A percentile compares a stretch with the other conserved stretches of the same genome.
These are phyloP conservation scores for Pseudomassariella vexata DNA, from an alignment of 2,329 filamentous ascomycete species.

Conservation along the genomic window DNA sequence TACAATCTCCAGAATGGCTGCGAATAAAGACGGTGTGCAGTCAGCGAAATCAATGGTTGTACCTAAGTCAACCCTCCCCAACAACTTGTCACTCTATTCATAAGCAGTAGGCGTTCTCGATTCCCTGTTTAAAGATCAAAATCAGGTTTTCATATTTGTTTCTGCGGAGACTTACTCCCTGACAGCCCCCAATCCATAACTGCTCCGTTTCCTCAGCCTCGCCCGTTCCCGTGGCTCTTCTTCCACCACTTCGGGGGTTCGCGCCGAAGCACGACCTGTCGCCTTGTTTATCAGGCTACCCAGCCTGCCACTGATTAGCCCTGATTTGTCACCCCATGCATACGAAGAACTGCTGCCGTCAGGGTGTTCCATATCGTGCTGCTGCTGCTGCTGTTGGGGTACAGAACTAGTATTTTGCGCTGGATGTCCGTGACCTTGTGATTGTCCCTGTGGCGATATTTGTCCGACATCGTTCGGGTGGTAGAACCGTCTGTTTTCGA, in stretches of 20 bases:
- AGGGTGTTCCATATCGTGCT: not conserved
- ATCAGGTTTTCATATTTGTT: too few relatives aligned
- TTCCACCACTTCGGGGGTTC: not conserved
- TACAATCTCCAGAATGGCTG: too few relatives aligned
- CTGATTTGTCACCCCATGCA: too few relatives aligned
- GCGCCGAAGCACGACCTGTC: not conserved
- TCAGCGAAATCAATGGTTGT: too few relatives aligned
- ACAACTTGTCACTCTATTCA: too few relatives aligned
- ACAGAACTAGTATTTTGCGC: not conserved
- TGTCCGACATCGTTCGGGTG: slow-evolving; percentile 12
- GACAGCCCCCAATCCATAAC: slow-evolving; percentile 4
- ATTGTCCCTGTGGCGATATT: too few relatives aligned
- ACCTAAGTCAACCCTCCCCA: too few relatives aligned
- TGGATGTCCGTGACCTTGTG: too few relatives aligned
- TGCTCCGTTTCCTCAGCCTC: slow-evolving; percentile 3
- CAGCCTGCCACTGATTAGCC: not conserved
- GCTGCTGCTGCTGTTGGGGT: not conserved
- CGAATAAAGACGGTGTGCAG: too few relatives aligned
- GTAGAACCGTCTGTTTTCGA: slow-evolving; percentile 8
- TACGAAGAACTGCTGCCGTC: too few relatives aligned
- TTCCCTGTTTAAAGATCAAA: too few relatives aligned
- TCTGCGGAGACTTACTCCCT: slow-evolving; percentile 4
- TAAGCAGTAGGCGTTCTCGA: too few relatives aligned
- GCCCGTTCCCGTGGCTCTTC: slow-evolving; percentile 1
- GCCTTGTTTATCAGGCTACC: slow-evolving; percentile 1